A percentile compares a stretch with the other conserved stretches of the same genome.
Evolutionary conservation across 148 eudicot species (phyloP).

Genomic region (Chenopodium quinoa): DNA sequence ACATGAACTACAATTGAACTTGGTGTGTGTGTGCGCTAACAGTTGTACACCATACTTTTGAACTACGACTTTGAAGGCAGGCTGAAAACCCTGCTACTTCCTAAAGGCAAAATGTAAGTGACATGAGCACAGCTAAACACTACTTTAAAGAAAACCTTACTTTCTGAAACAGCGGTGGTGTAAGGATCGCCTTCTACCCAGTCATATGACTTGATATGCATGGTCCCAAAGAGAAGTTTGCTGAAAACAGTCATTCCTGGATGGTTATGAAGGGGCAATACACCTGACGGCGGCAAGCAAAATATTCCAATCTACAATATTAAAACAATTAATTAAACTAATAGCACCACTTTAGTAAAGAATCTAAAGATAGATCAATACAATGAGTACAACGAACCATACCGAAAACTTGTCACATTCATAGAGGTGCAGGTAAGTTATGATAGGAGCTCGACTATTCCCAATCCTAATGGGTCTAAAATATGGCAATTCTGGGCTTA

Average conservation of each 20-base stretch:
- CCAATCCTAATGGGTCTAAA: conserved; percentile 37
- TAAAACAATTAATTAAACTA: not conserved
- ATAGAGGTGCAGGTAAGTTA: conserved; percentile 62
- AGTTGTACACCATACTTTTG: too few relatives aligned
- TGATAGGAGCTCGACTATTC: conserved; percentile 36
- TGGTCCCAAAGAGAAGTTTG: conserved; percentile 78
- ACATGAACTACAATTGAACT: too few relatives aligned
- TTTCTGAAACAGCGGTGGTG: conserved; percentile 17
- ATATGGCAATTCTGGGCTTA: conserved; percentile 57
- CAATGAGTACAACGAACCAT: conserved; percentile 9
- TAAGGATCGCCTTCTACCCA: conserved; percentile 45
- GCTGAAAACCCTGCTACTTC: not conserved
- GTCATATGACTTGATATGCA: conserved; percentile 79
- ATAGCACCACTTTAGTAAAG: not conserved
- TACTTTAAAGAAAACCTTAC: conserved; percentile 30
- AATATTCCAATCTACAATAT: conserved; percentile 72
- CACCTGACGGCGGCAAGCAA: conserved; percentile 79
- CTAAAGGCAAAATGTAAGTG: not conserved
- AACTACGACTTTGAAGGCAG: not conserved
- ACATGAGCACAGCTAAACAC: not conserved
- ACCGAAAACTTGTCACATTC: conserved; percentile 83
- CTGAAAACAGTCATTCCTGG: conserved; percentile 92
- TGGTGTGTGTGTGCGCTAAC: too few relatives aligned
- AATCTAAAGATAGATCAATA: not conserved
- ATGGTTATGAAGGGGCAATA: conserved; percentile 85